Conservation (phyloP, 108 stramenopile species). For the Bacterosira constricta region DNA sequence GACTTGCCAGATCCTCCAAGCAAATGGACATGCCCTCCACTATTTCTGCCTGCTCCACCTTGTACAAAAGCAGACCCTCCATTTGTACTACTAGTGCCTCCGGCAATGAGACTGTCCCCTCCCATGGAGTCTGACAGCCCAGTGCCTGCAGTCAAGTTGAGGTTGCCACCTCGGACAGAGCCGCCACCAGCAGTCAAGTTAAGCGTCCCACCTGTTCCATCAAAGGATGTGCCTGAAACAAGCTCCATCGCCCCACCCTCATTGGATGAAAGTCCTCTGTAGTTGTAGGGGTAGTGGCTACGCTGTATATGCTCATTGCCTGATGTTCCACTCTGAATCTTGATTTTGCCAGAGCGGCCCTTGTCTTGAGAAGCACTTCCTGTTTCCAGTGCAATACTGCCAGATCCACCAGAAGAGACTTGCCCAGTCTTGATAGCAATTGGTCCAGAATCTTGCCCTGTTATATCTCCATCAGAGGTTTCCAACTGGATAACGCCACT, state of each 20-base stretch:
- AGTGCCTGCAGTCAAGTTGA: conserved; percentile 29
- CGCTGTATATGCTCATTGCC: conserved; percentile 1
- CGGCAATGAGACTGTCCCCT: conserved; percentile 12
- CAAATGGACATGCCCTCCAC: conserved; percentile 36
- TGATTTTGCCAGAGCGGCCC: conserved; percentile 10
- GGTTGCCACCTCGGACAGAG: conserved; percentile 6
- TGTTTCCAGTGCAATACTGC: conserved; percentile 5
- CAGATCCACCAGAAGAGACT: neutral
- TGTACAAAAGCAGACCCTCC: conserved; percentile 21
- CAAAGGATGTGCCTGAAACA: conserved; percentile 24
- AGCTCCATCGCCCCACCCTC: conserved; percentile 18
- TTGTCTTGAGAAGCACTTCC: conserved; percentile 16
- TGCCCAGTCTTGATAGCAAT: conserved; percentile 18
- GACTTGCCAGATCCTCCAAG: conserved; percentile 15
- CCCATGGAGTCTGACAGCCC: conserved; percentile 1
- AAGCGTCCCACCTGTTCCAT: conserved; percentile 36
- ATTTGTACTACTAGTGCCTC: conserved; percentile 6
- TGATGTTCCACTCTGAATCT: conserved; percentile 11
- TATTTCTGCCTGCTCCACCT: conserved; percentile 5
- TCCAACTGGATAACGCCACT: conserved; percentile 8
- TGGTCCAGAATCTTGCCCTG: conserved; percentile 4
- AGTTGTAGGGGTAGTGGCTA: neutral
- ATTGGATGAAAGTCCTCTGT: neutral
- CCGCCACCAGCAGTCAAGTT: conserved; percentile 24
- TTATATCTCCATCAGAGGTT: neutral